Conservation (phyloP, 352 stramenopile genomes). For the Pythium aristosporum region DNA sequence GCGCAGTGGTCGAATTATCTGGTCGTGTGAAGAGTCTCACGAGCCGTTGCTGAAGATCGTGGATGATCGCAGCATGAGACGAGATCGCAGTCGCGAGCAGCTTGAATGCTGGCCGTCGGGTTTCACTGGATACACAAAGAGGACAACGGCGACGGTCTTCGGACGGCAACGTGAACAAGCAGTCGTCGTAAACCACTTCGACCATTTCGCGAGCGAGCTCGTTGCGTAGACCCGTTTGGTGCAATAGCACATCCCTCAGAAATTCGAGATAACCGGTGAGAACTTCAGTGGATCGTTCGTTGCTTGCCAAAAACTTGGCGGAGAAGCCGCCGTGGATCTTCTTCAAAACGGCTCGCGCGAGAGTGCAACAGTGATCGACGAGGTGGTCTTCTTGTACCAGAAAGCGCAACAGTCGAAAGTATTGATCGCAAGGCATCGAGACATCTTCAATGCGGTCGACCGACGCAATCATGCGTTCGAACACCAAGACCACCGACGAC, state of each 20-base stretch:
- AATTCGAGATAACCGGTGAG: slow-evolving; percentile 78
- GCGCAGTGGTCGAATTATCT: slow-evolving; percentile 25
- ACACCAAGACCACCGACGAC: slow-evolving; percentile 35
- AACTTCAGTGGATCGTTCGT: slow-evolving; percentile 65
- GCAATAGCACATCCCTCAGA: slow-evolving; percentile 63
- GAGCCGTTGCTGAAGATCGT: slow-evolving; percentile 55
- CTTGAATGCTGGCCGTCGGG: slow-evolving; percentile 76
- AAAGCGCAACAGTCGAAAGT: slow-evolving; percentile 66
- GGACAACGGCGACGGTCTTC: slow-evolving; percentile 61
- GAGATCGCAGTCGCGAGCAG: slow-evolving; percentile 79
- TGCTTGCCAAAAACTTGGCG: slow-evolving; percentile 76
- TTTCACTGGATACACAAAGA: slow-evolving; percentile 77
- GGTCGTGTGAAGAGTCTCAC: slow-evolving; percentile 60
- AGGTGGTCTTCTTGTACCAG: slow-evolving; percentile 61
- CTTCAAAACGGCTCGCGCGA: slow-evolving; percentile 49
- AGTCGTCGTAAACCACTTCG: slow-evolving; percentile 83
- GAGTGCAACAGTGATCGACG: slow-evolving; percentile 44
- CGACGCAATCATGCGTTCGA: slow-evolving; percentile 68
- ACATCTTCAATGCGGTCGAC: slow-evolving; percentile 65
- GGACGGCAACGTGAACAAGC: slow-evolving; percentile 78
- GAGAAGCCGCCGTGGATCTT: slow-evolving; percentile 76
- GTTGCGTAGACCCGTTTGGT: slow-evolving; percentile 48
- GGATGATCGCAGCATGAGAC: slow-evolving; percentile 58
- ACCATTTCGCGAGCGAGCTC: slow-evolving; percentile 65
- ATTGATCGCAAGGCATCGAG: slow-evolving; percentile 63